These are phyloP conservation scores for Phytophthora constricta DNA, from an alignment of 352 stramenopile genomes.

Conservation along the genomic window DNA sequence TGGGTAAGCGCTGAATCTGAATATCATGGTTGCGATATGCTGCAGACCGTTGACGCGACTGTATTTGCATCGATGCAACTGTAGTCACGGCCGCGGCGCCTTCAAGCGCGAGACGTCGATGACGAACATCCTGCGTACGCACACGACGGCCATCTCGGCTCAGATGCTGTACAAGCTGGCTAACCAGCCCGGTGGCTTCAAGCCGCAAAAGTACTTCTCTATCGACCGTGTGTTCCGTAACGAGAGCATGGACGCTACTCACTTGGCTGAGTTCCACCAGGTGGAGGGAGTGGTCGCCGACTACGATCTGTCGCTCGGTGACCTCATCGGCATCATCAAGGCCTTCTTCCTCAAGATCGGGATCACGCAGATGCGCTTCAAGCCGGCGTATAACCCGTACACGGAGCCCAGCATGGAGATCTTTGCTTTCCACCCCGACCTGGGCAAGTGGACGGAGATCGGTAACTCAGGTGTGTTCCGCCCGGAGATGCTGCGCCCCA, in stretches of 20 bases:
- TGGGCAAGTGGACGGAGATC: slow-evolving; percentile 99
- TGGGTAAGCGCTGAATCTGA: slow-evolving; percentile 84
- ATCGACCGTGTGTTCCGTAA: slow-evolving; percentile 99
- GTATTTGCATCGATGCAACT: not conserved
- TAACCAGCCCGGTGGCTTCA: slow-evolving; percentile 96
- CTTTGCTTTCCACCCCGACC: slow-evolving; percentile 99
- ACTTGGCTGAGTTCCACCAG: slow-evolving; percentile 99
- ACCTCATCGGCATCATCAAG: slow-evolving; percentile 99
- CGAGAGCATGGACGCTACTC: slow-evolving; percentile 99
- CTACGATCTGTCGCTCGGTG: slow-evolving; percentile 98
- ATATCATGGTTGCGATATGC: too few species aligned
- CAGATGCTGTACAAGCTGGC: slow-evolving; percentile 99
- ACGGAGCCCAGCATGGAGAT: slow-evolving; percentile 99
- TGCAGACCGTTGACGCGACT: not conserved
- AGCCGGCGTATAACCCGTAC: slow-evolving; percentile 99
- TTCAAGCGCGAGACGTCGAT: slow-evolving; percentile 97
- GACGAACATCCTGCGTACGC: slow-evolving; percentile 99
- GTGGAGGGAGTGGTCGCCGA: slow-evolving; percentile 99
- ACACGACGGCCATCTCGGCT: slow-evolving; percentile 99
- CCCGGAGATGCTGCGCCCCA: slow-evolving; percentile 98
- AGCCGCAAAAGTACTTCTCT: slow-evolving; percentile 98
- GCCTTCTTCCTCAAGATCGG: slow-evolving; percentile 99
- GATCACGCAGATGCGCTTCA: slow-evolving; percentile 99
- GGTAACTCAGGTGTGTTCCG: slow-evolving; percentile 99
- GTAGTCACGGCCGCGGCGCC: slow-evolving; percentile 75